These are phyloP conservation scores for Mortierella alpina DNA, from an alignment of 192 early-diverging fungal species.

Conservation along the genomic window DNA sequence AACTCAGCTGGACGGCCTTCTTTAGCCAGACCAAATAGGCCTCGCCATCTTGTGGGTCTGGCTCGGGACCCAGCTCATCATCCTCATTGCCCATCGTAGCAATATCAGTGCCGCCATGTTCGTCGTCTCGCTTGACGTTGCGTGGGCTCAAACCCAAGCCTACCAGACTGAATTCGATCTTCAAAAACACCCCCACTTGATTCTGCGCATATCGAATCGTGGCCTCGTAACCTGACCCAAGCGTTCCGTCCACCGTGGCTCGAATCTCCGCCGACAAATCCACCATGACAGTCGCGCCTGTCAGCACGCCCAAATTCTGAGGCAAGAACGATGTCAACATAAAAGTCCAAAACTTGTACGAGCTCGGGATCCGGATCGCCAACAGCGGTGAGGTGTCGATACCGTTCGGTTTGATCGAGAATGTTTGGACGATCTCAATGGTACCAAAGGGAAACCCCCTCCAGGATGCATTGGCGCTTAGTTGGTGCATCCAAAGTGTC, in stretches of 20 bases:
- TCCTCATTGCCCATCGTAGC: background rate
- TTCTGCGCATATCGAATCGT: slow-evolving; percentile 21
- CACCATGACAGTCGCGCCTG: slow-evolving; percentile 19
- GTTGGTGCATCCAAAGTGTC: slow-evolving; percentile 25
- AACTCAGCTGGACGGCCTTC: slow-evolving; percentile 9
- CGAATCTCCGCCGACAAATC: slow-evolving; percentile 24
- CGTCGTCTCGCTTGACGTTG: background rate
- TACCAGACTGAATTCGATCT: slow-evolving; percentile 32
- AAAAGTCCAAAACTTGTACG: slow-evolving; percentile 42
- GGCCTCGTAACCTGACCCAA: slow-evolving; percentile 20
- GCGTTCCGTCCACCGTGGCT: slow-evolving; percentile 19
- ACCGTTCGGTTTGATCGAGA: slow-evolving; percentile 21
- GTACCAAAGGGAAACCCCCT: slow-evolving; percentile 17
- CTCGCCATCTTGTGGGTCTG: slow-evolving; percentile 1
- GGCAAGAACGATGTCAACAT: slow-evolving; percentile 34
- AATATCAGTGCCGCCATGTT: background rate
- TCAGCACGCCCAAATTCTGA: slow-evolving; percentile 24
- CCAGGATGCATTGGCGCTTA: slow-evolving; percentile 18
- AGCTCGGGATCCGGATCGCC: slow-evolving; percentile 28
- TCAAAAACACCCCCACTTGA: slow-evolving; percentile 23
- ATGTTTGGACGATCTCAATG: slow-evolving; percentile 20
- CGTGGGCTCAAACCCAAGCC: slow-evolving; percentile 13
- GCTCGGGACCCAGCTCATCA: slow-evolving; percentile 19
- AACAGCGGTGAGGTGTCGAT: slow-evolving; percentile 20
- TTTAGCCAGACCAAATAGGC: slow-evolving; percentile 36